A percentile compares a stretch with the other conserved stretches of the same genome.
Conservation (phyloP, 2,329 filamentous ascomycete genomes). For the Scorias spongiosa region DNA sequence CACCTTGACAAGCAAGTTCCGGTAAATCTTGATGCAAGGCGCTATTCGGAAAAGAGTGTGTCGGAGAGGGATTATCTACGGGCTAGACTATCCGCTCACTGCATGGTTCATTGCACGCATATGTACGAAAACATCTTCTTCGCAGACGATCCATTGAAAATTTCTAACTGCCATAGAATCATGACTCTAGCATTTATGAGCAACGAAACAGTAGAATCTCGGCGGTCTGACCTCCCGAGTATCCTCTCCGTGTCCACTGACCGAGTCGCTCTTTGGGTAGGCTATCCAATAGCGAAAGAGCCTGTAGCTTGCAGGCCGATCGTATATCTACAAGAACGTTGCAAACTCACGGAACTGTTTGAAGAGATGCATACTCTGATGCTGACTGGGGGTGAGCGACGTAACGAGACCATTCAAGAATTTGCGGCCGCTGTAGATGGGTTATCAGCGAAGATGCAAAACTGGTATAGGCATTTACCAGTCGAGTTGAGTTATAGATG, state of each 20-base stretch:
- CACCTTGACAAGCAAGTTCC: slow-evolving; percentile 2
- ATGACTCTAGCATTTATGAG: neutral
- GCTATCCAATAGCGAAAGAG: slow-evolving; percentile 1
- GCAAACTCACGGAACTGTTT: slow-evolving; percentile 2
- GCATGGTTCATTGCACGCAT: slow-evolving; percentile 2
- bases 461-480: slow-evolving; percentile 3
- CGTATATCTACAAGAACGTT: slow-evolving; percentile 3
- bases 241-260: neutral
- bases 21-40: neutral
- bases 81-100: slow-evolving; percentile 4
- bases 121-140: slow-evolving; percentile 1
- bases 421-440: neutral
- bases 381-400: neutral
- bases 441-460: slow-evolving; percentile 1
- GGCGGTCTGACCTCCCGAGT: neutral
- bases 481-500: slow-evolving; percentile 4
- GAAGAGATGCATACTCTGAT: slow-evolving; percentile 3
- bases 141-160: neutral
- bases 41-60: neutral
- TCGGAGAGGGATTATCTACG: slow-evolving; percentile 1
- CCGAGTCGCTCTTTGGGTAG: neutral
- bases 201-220: neutral
- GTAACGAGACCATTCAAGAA: neutral
- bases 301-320: slow-evolving; percentile 2
- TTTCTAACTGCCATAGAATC: neutral